Evolutionary conservation across 345 rosid species (phyloP), one percentile per base, ranked within the genome.

Genomic region (Syzygium grande): DNA sequence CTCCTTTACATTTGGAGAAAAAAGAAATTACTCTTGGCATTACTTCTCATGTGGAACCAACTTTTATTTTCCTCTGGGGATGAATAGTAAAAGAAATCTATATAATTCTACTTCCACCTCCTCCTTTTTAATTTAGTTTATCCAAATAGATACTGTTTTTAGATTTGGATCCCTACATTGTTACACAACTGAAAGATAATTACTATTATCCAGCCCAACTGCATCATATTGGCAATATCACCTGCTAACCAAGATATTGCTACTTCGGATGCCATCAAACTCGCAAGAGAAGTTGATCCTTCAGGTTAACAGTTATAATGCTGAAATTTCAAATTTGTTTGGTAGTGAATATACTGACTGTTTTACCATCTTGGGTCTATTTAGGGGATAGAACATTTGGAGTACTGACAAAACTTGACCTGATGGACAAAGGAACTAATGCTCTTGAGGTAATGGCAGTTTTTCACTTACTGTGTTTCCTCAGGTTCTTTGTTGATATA

Each of bases 171-270:
- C 11, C 46, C 49, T 73, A 34, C 80, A 34, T 73, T 73, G 46
- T 73, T 73, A 73, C 7, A 9, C 46, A 73, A 73, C 80, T 73
- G 25, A 73, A 68, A 68, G 52, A 46, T 22, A 87, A 77, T 83
- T 88, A 77, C 86, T 84, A 87, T 91, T 93, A 88, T 92, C 95
- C 90, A 97, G 99, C 99, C 99, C 88, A 98, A 94, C 93, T 90
- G 97, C 94, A 96, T 98, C 91, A 97, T 98, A 92, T 94, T 98
- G 96, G 99, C 99, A 55, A 95, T 98, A 85, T 95, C 99, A 89
- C 99, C 99, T 78, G 99, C 99, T 19, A 98, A 98, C 95, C 99
- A 98, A 94, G 99, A 98, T 90, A 98, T 98, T 93, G 99, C 99
- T 84, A 98, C 99, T 78, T 97, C 99, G 73, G 99, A 98, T 89